Conservation (phyloP, 2,329 filamentous ascomycete genomes). For the Cryphonectria nitschkei region DNA sequence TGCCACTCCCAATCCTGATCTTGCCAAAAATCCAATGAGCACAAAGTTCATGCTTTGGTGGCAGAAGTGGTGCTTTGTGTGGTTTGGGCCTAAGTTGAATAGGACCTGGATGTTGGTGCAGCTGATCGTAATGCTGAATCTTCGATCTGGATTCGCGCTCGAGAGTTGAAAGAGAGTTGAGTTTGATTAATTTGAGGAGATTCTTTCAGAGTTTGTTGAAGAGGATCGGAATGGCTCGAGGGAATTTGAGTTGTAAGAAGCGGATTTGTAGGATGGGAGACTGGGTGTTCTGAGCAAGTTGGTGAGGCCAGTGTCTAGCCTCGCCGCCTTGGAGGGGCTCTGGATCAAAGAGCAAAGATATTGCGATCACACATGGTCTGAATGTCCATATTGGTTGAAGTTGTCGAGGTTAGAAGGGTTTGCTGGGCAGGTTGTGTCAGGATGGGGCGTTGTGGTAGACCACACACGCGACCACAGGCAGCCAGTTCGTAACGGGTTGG, state of each 20-base stretch:
- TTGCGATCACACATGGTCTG: constrained; percentile 17
- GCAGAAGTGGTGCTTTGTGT: background rate
- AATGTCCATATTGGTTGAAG: constrained; percentile 27
- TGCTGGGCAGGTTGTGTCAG: constrained; percentile 6
- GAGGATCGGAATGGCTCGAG: background rate
- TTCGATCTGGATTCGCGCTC: background rate
- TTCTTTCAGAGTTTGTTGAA: background rate
- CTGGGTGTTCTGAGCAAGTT: constrained; percentile 2
- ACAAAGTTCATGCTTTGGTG: constrained; percentile 27
- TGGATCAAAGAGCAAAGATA: constrained; percentile 27
- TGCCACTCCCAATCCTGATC: constrained; percentile 12
- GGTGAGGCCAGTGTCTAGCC: constrained; percentile 15
- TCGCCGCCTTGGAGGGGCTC: constrained; percentile 22
- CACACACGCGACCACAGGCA: constrained; percentile 14
- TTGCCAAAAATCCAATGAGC: constrained; percentile 24
- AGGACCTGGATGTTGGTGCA: background rate
- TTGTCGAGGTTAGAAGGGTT: background rate
- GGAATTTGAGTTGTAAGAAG: background rate
- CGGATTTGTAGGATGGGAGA: constrained; percentile 9
- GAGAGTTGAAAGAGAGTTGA: background rate
- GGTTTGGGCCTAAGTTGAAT: background rate
- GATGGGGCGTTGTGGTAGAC: constrained; percentile 15
- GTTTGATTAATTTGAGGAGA: background rate
- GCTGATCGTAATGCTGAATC: background rate
- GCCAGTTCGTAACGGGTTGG: background rate